These are phyloP conservation scores for Fusarium udum DNA, from an alignment of 2,329 filamentous ascomycete genomes.

Conservation along the genomic window DNA sequence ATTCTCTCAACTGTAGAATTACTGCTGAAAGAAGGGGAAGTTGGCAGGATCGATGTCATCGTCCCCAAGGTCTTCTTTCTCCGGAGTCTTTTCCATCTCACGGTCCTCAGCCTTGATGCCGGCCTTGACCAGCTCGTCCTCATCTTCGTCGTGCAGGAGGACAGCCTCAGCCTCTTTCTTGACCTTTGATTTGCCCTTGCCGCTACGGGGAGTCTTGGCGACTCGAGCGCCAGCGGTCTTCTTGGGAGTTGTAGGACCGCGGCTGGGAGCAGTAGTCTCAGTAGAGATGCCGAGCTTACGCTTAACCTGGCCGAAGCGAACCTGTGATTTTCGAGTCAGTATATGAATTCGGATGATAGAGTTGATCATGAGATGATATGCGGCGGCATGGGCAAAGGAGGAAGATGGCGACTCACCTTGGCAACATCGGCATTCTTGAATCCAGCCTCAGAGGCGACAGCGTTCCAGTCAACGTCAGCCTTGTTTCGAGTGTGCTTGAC, in stretches of 20 bases:
- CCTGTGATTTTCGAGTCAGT: constrained; percentile 40
- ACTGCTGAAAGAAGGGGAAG: constrained; percentile 19
- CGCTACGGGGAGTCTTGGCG: constrained; percentile 44
- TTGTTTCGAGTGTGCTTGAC: constrained; percentile 55
- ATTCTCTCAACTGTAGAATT: background rate
- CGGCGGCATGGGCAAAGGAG: background rate
- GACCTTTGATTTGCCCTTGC: constrained; percentile 32
- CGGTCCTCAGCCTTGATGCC: constrained; percentile 31
- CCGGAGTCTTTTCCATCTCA: constrained; percentile 31
- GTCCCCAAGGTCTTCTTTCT: constrained; percentile 16
- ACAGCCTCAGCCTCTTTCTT: constrained; percentile 38
- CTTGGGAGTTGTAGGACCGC: constrained; percentile 33
- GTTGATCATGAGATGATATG: background rate
- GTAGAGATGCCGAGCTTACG: constrained; percentile 54
- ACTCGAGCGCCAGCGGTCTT: constrained; percentile 43
- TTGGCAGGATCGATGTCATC: constrained; percentile 2
- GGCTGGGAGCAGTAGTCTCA: constrained; percentile 30
- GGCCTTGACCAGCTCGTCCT: constrained; percentile 25
- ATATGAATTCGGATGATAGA: background rate
- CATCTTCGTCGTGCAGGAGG: constrained; percentile 14
- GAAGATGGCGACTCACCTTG: constrained; percentile 47
- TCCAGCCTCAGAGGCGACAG: constrained; percentile 53
- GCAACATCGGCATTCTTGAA: constrained; percentile 59
- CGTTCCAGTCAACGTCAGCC: constrained; percentile 59
- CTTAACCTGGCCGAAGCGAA: constrained; percentile 62